Conservation (phyloP, 805 yeast species). For the Starmerella vaccinii region DNA sequence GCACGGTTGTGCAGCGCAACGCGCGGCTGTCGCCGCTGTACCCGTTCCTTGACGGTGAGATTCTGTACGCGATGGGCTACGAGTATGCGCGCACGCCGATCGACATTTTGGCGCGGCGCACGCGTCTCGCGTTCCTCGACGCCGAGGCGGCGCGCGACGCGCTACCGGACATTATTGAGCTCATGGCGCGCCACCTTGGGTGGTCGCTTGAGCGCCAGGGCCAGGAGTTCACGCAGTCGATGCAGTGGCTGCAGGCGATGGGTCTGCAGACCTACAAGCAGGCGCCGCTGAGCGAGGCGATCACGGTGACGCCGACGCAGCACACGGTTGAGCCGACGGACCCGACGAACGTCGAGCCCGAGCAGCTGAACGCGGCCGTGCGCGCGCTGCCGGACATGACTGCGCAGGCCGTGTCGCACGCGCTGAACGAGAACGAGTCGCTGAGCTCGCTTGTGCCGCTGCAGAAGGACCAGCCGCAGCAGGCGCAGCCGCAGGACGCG, state of each 20-base stretch:
- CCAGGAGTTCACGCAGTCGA: constrained; percentile 35
- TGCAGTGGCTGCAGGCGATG: constrained; percentile 34
- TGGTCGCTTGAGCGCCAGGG: constrained; percentile 59
- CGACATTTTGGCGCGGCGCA: constrained; percentile 87
- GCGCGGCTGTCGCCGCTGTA: constrained; percentile 36
- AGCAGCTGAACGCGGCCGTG: constrained; percentile 1
- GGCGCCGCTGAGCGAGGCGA: constrained; percentile 13
- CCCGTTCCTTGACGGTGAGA: constrained; percentile 77
- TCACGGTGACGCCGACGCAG: constrained; percentile 12
- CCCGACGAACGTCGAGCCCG: constrained; percentile 4
- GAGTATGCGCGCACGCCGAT: constrained; percentile 82
- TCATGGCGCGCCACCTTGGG: constrained; percentile 67
- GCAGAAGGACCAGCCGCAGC: constrained; percentile 17
- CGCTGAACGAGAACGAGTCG: neutral
- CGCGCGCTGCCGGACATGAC: constrained; percentile 8
- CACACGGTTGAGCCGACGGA: constrained; percentile 9
- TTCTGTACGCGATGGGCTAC: constrained; percentile 65
- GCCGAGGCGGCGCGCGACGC: constrained; percentile 72
- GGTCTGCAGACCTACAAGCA: constrained; percentile 28
- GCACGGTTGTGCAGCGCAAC: constrained; percentile 40
- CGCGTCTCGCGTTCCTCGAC: constrained; percentile 84
- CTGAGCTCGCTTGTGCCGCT: neutral
- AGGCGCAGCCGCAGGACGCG: constrained; percentile 55
- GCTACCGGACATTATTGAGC: constrained; percentile 73
- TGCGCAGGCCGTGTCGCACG: constrained; percentile 1